Evolutionary conservation across 192 early-diverging fungal genomes (phyloP).

Genomic region (Entomortierella lignicola): DNA sequence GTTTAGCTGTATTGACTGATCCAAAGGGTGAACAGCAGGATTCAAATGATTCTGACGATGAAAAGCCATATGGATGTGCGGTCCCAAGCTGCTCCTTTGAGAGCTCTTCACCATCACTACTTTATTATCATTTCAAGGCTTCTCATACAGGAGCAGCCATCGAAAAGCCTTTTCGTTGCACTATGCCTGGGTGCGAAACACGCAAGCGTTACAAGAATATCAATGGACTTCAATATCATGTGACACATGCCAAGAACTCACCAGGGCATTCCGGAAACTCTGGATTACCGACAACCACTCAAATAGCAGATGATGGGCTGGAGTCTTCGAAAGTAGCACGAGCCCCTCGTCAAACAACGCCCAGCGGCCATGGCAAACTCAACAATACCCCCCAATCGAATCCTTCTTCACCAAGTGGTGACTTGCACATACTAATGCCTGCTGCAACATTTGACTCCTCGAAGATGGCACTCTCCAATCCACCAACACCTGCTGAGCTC

Average conservation of each 20-base stretch:
- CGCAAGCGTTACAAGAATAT: constrained; percentile 83
- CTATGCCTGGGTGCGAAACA: constrained; percentile 78
- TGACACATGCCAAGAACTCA: constrained; percentile 68
- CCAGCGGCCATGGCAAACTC: not conserved
- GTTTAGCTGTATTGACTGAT: not conserved
- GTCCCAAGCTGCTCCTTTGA: constrained; percentile 35
- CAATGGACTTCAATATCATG: constrained; percentile 84
- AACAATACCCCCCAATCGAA: constrained; percentile 3
- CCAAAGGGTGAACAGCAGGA: constrained; percentile 13
- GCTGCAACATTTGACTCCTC: constrained; percentile 18
- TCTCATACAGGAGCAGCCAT: constrained; percentile 27
- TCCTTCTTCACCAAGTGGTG: constrained; percentile 1
- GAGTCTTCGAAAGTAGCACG: not conserved
- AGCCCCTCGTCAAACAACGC: not conserved
- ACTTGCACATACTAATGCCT: constrained; percentile 18
- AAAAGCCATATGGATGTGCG: constrained; percentile 50
- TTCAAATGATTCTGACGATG: constrained; percentile 14
- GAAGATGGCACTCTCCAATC: constrained; percentile 22
- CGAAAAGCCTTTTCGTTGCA: constrained; percentile 83
- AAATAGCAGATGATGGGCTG: not conserved
- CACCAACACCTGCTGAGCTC: constrained; percentile 37
- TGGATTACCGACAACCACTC: not conserved
- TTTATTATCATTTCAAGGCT: constrained; percentile 50
- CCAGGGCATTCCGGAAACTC: constrained; percentile 22
- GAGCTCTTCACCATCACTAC: constrained; percentile 45